Base-by-base conservation (phyloP, 441 rosid species). In the Flueggea neowawraea region DNA sequence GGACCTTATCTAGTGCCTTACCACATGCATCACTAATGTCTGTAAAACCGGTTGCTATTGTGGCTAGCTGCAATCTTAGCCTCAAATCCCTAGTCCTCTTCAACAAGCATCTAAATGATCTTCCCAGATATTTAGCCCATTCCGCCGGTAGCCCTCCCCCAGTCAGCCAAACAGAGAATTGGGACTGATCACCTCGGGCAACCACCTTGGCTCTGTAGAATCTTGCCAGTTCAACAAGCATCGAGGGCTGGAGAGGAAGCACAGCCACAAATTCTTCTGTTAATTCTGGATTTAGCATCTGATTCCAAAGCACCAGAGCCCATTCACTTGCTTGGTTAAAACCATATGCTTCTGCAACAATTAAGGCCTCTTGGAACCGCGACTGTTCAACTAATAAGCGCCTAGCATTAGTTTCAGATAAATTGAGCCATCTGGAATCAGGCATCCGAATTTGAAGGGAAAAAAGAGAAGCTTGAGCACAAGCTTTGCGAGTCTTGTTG, bases 391-490 rank as follows among this genome's bases (percentile, higher is more conserved):
- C 99, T 55, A 92, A 67, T 45, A 87, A 86, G 63, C 90, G 76
- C 76, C 99, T 82, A 15, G 97, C 98, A 69, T 95, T 92, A 62
- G 98, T 95, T 69, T 90, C 98, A 15, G 95, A 84, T 63, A 86
- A 76, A 66, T 78, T 75, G 44, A 95, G 89, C 99, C 98, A 95
- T 71, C 80, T 87, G 55, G 80, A 81, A 81, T 95, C 99, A 1
- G 99, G 99, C 93, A 90, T 90, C 61, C 99, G 81, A 68, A 95
- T 95, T 78, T 95, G 98, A 70, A 95, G 96, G 62, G 98, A 95
- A 70, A 95, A 90, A 17, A 95, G 93, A 49, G 97, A 92, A 66
- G 99, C 99, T 65, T 82, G 91, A 45, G 90, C 96, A 69, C 96
- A 95, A 54, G 96, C 91, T 66, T 80, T 75, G 52, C 87, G 78